Percentiles rank a stretch among this genome's conserved stretches.
Conservation (phyloP, 768 basidiomycete species). For the Phaeotremella fagi region DNA sequence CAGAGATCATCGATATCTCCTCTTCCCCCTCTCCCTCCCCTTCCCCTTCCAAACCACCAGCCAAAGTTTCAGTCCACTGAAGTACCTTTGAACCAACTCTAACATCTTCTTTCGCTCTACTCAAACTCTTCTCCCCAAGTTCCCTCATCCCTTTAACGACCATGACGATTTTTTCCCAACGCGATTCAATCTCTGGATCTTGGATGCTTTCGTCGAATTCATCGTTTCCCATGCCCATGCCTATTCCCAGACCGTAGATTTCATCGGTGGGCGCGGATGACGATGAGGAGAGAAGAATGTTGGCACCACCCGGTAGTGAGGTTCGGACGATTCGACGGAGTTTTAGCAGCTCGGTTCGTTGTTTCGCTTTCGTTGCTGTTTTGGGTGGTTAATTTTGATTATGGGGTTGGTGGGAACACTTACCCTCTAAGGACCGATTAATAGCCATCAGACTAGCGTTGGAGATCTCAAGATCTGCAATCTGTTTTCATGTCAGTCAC, state of each 20-base stretch:
- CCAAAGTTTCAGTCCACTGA: conserved; percentile 7
- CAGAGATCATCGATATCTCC: background rate
- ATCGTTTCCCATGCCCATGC: conserved; percentile 1
- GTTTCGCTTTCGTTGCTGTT: conserved; percentile 36
- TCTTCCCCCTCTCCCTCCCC: conserved; percentile 14
- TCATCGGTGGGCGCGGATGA: background rate
- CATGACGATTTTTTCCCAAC: conserved; percentile 30
- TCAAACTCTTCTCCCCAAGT: conserved; percentile 22
- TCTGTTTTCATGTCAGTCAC: too few species aligned
- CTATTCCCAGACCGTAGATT: background rate
- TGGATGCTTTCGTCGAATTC: conserved; percentile 18
- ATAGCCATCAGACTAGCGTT: conserved; percentile 44
- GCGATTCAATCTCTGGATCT: conserved; percentile 27
- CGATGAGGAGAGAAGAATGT: background rate
- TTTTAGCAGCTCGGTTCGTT: conserved; percentile 36
- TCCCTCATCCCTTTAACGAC: conserved; percentile 22
- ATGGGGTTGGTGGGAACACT: conserved; percentile 1
- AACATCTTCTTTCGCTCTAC: conserved; percentile 11
- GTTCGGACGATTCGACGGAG: conserved; percentile 27
- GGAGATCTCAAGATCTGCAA: conserved; percentile 47
- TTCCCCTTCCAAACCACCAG: conserved; percentile 1
- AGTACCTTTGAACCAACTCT: conserved; percentile 8
- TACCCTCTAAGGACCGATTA: conserved; percentile 44
- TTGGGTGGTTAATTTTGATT: background rate
- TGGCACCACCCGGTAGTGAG: background rate